Conservation (phyloP, 2,329 filamentous ascomycete species). For the Coniochaeta sp. region DNA sequence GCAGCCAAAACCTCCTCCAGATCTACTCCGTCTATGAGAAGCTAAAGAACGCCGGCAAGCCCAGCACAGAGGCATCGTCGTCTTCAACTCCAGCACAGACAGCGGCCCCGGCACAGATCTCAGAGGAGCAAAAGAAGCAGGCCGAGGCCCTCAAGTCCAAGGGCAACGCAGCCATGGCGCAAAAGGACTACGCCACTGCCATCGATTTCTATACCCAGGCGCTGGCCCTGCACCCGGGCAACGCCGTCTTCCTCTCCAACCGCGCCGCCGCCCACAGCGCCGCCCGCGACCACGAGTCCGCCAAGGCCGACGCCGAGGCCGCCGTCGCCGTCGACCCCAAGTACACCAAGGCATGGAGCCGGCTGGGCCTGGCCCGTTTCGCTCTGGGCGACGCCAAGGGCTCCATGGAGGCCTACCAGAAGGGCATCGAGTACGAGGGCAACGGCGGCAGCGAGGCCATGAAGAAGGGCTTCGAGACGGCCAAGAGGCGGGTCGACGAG, state of each 20-base stretch:
- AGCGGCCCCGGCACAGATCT: constrained; percentile 27
- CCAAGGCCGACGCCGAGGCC: constrained; percentile 81
- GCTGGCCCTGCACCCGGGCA: constrained; percentile 70
- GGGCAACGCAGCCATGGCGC: constrained; percentile 91
- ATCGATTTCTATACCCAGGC: constrained; percentile 87
- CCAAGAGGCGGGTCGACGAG: constrained; percentile 79
- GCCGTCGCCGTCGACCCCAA: constrained; percentile 81
- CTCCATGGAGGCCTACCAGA: constrained; percentile 88
- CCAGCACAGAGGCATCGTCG: constrained; percentile 17
- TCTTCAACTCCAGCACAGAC: constrained; percentile 31
- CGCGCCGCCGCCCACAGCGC: constrained; percentile 90
- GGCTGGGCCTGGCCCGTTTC: constrained; percentile 84
- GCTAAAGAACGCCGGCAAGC: constrained; percentile 54
- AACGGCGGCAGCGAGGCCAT: constrained; percentile 93
- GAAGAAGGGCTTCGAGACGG: constrained; percentile 95
- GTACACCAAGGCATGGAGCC: constrained; percentile 97
- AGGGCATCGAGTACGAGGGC: constrained; percentile 90
- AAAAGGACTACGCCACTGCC: constrained; percentile 79
- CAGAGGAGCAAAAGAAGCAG: constrained; percentile 62
- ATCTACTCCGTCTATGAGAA: constrained; percentile 98
- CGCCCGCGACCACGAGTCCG: constrained; percentile 74
- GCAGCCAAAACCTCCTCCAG: constrained; percentile 77
- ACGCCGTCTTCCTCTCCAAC: constrained; percentile 97
- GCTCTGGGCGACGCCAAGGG: constrained; percentile 86
- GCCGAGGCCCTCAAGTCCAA: constrained; percentile 84